Base-by-base conservation (phyloP, 495 filamentous ascomycete species). In the Jackrogersella multiformis region DNA sequence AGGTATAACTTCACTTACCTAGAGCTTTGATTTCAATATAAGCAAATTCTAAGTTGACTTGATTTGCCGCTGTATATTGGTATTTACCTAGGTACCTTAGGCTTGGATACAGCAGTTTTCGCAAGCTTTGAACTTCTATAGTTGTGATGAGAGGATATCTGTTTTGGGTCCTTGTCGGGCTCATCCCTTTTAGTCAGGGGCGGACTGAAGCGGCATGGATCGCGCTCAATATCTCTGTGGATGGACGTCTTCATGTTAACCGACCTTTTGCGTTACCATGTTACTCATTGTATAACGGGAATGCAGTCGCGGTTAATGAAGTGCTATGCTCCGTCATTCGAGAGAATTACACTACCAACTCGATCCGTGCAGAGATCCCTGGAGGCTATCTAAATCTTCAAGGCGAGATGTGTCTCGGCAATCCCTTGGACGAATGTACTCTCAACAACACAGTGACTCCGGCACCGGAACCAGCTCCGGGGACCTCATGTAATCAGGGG, bases 341-440 rank as follows among this genome's bases (percentile, higher is more conserved):
- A 48, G 59, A 64, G 3, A 76, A 76, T 38, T 78, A 79, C 56
- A 73, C 67, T 21, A 68, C 70, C 23, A 66, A 70, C 15, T 69
- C 51, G 4, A 63, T 73, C 49, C 77, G 64, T 16, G 71, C 74
- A 10, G 74, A 74, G 30, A 46, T 44, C 16, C 69, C 73, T 12
- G 70, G 73, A 49, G 75, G 70, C 5, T 81, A 73, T 66, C 74
- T 77, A 74, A 79, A 78, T 66, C 68, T 73, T 20, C 77, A 80
- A 48, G 74, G 71, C 32, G 75, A 79, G 52, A 74, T 77, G 52
- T 81, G 76, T 56, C 62, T 74, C 20, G 78, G 77, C 4, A 62
- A 76, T 51, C 70, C 78, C 7, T 26, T 41, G 18, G 72, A 79
- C 44, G 77, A 81, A 53, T 81, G 79, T 30, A 61, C 76, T 21